A percentile compares a stretch with the other conserved stretches of the same genome.
Evolutionary conservation across 1,284 basidiomycete species (phyloP).

Genomic region (Puccinia triticina): DNA sequence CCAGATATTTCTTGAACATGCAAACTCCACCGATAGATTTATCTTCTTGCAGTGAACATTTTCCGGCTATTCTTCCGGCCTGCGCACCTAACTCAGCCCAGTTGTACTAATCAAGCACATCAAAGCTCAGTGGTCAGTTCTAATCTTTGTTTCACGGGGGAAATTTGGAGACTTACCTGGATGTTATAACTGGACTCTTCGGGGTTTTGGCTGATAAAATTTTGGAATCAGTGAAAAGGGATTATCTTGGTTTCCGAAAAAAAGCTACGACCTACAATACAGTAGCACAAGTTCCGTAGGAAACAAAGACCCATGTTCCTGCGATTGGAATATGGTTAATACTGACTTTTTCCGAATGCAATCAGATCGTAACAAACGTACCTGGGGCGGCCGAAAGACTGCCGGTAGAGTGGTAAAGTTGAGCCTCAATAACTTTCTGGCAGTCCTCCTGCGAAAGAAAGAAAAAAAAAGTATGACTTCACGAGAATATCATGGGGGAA

Average conservation of each 20-base stretch:
- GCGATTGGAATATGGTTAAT: not conserved
- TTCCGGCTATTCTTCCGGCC: conserved; percentile 6
- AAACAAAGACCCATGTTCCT: conserved; percentile 38
- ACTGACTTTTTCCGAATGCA: not conserved
- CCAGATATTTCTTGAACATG: conserved; percentile 14
- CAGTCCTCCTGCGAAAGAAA: not conserved
- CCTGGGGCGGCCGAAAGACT: conserved; percentile 18
- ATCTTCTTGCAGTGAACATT: conserved; percentile 1
- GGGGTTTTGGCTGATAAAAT: conserved; percentile 30
- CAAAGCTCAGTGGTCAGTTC: not conserved
- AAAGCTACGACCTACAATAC: conserved; percentile 12
- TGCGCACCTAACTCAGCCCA: conserved; percentile 31
- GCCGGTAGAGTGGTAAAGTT: conserved; percentile 24
- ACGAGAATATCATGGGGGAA: not conserved
- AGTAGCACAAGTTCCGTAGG: conserved; percentile 35
- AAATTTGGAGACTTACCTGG: not conserved
- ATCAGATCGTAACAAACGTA: not conserved
- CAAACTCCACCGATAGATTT: conserved; percentile 11
- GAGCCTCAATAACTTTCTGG: conserved; percentile 10
- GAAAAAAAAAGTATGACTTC: not conserved
- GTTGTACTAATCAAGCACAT: conserved; percentile 29
- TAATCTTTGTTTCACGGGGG: not conserved
- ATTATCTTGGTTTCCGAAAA: not conserved
- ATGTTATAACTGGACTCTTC: conserved; percentile 21
- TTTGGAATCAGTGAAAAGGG: not conserved